Percentiles rank a stretch among this genome's conserved stretches.
Evolutionary conservation across 352 stramenopile genomes (phyloP).

Genomic region (Phytopythium helicoides): DNA sequence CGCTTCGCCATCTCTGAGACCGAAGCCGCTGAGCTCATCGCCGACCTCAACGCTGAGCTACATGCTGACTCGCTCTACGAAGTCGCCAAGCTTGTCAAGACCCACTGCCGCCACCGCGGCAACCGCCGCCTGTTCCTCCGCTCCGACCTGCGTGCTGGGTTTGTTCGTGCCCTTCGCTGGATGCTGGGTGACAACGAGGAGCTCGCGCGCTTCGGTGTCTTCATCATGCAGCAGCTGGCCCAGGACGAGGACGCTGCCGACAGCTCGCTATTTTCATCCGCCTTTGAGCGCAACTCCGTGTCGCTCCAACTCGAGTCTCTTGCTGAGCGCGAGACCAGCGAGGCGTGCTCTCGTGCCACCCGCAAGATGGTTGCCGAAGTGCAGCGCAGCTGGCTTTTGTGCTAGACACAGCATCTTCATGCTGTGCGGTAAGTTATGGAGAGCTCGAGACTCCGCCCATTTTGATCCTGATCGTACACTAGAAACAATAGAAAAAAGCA

Average conservation of each 20-base stretch:
- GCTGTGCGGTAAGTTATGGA: constrained; percentile 5
- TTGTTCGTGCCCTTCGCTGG: constrained; percentile 58
- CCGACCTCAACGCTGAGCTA: constrained; percentile 60
- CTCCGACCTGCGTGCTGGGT: constrained; percentile 24
- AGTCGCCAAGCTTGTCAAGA: constrained; percentile 60
- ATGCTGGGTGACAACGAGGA: constrained; percentile 61
- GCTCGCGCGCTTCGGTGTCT: constrained; percentile 56
- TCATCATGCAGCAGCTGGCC: constrained; percentile 61
- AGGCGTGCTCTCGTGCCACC: constrained; percentile 38
- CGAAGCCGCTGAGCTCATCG: constrained; percentile 41
- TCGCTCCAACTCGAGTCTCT: constrained; percentile 39
- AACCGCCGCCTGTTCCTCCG: constrained; percentile 67
- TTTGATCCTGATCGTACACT: background rate
- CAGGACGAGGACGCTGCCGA: constrained; percentile 32
- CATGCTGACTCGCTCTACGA: constrained; percentile 63
- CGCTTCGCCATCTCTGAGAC: constrained; percentile 53
- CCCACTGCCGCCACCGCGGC: constrained; percentile 64
- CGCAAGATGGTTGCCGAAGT: constrained; percentile 51
- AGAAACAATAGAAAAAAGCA: constrained; percentile 2
- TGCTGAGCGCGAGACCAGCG: constrained; percentile 24
- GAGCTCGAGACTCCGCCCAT: background rate
- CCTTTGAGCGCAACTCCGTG: constrained; percentile 63
- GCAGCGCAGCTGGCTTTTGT: constrained; percentile 60
- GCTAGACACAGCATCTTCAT: constrained; percentile 9
- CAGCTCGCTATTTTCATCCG: constrained; percentile 44